Base-by-base conservation (phyloP, 768 basidiomycete species). In the Coprinellus aureogranulatus region DNA sequence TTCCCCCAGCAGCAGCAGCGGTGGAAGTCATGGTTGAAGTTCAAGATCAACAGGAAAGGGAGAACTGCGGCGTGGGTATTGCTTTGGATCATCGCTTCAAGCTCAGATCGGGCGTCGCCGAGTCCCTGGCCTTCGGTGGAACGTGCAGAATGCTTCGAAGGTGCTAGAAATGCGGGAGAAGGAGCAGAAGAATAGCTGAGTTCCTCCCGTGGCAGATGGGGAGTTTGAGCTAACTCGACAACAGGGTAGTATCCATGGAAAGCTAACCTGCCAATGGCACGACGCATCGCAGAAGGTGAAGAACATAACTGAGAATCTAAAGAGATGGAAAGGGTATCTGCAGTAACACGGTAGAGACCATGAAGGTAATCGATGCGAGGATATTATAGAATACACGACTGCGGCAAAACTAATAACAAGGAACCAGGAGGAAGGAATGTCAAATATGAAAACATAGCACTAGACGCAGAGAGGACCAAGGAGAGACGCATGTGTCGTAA, bases 1-100 rank as follows among this genome's bases (percentile, higher is more conserved):
- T 47, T n/a, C 46, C 52, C 37, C n/a, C n/a, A n/a, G n/a, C n/a
- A n/a, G n/a, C n/a, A n/a, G 25, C 12, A 12, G 2, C 28, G 25
- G 25, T 34, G 44, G 55, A 53, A 40, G 57, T 58, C 57, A 53
- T 58, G 57, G 52, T 53, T 58, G 57, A 53, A 45, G 31, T 58
- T 58, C 57, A 58, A 58, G 40, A n/a, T n/a, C n/a, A n/a, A n/a
- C n/a, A n/a, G 23, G 48, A 41, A 28, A 25, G 27, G 9, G 30
- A 10, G 20, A 16, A 4, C 4, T 30, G 16, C 18, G 23, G 39
- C 27, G 25, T 27, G 48, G 34, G 30, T 22, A 28, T 25, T 26
- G 51, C 44, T 18, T 41, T 28, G 5, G 34, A 28, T 8, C 12
- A 14, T 23, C 6, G 4, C 18, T 58, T 53, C 31, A 53, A 58